These are phyloP conservation scores for Spergularia marina DNA, from an alignment of 148 eudicot species.

Conservation along the genomic window DNA sequence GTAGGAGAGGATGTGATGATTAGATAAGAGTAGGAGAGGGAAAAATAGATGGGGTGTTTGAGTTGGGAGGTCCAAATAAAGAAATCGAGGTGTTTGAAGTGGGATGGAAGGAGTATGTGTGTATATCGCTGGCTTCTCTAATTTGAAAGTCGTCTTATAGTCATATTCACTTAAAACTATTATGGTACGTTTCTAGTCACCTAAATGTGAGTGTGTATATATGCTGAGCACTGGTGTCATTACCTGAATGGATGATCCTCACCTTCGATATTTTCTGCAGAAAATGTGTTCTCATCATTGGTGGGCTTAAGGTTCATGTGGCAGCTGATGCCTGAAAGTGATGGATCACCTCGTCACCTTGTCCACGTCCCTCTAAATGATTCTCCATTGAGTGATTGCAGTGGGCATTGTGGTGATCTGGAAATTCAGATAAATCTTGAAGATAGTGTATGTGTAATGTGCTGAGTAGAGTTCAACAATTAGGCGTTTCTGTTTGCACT, in stretches of 20 bases:
- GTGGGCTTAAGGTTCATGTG: constrained; percentile 85
- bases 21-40: no score
- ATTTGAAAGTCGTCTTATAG: background rate
- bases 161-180: background rate
- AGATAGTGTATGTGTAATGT: constrained; percentile 55
- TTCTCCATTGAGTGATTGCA: constrained; percentile 85
- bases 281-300: constrained; percentile 85
- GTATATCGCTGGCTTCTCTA: background rate
- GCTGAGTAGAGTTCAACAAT: background rate
- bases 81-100: no score
- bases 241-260: constrained; percentile 4
- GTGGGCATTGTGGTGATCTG: constrained; percentile 86
- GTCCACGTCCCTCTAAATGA: constrained; percentile 79
- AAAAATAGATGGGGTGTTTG: no score
- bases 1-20: no score
- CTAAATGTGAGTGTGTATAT: background rate
- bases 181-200: background rate
- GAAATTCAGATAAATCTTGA: constrained; percentile 80
- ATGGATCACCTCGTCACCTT: constrained; percentile 57
- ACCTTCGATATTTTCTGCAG: constrained; percentile 45
- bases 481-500: constrained; percentile 3
- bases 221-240: background rate
- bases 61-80: no score
- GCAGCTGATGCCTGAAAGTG: constrained; percentile 70
- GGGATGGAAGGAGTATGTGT: no score